Conservation (phyloP, 2,329 filamentous ascomycete species). For the Fusarium sambucinum region DNA sequence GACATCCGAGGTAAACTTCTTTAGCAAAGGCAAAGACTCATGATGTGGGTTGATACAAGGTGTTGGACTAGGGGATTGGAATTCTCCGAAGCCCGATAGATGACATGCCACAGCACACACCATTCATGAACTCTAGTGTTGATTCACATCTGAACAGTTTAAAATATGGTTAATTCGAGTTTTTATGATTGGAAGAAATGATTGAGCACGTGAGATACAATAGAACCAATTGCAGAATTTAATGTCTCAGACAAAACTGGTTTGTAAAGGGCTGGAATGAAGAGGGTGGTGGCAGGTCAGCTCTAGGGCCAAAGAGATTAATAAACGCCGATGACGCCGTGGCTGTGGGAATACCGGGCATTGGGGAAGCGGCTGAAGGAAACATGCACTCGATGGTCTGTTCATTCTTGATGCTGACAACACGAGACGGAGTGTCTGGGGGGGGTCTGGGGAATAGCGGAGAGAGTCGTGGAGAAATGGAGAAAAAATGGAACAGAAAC, state of each 20-base stretch:
- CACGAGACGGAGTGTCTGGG: conserved; percentile 3
- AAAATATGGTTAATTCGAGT: not conserved
- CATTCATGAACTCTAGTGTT: not conserved
- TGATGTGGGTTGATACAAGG: not conserved
- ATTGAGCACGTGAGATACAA: not conserved
- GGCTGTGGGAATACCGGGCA: conserved; percentile 22
- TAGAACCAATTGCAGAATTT: not conserved
- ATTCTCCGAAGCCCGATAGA: conserved; percentile 12
- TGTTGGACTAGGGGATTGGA: not conserved
- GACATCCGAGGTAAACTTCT: not conserved
- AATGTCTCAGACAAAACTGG: conserved; percentile 11
- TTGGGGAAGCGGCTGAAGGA: conserved; percentile 7
- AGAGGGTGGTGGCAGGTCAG: not conserved
- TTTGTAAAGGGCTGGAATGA: conserved; percentile 1
- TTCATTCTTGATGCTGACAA: not conserved
- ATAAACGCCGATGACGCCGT: conserved; percentile 23
- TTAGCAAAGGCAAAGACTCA: conserved; percentile 6
- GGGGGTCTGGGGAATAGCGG: conserved; percentile 18
- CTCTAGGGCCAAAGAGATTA: not conserved
- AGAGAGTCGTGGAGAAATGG: conserved; percentile 7
- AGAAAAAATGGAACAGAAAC: not conserved
- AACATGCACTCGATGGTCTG: not conserved
- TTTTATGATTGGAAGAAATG: not conserved
- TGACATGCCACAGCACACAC: not conserved
- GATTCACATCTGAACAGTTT: not conserved